A percentile compares a stretch with the other conserved stretches of the same genome.
These are phyloP conservation scores for Cyberlindnera meyerae DNA, from an alignment of 805 yeast genomes.

Conservation along the genomic window DNA sequence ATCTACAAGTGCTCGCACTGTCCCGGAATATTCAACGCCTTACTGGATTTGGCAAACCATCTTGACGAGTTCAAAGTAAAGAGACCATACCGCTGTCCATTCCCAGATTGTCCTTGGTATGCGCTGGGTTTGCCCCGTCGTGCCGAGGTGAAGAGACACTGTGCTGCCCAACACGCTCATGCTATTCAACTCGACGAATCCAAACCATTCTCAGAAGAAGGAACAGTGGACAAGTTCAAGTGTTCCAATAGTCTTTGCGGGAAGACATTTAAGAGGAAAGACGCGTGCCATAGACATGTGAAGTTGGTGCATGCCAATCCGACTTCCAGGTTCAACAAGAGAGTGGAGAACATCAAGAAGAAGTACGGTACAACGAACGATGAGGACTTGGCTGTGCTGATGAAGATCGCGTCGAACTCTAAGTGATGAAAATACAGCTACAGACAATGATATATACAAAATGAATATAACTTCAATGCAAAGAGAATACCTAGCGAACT, in stretches of 20 bases:
- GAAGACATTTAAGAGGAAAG: constrained; percentile 46
- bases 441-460: too few relatives aligned
- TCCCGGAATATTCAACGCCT: constrained; percentile 32
- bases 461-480: too few relatives aligned
- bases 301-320: constrained; percentile 43
- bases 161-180: constrained; percentile 39
- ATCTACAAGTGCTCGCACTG: constrained; percentile 46
- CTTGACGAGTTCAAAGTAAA: constrained; percentile 36
- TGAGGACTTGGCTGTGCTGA: constrained; percentile 3
- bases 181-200: constrained; percentile 2
- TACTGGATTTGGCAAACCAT: constrained; percentile 38
- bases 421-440: neutral
- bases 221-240: constrained; percentile 7
- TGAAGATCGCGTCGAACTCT: neutral
- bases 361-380: constrained; percentile 8
- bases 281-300: constrained; percentile 49
- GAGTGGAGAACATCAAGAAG: constrained; percentile 14
- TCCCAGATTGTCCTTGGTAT: constrained; percentile 43
- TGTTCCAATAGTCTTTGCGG: constrained; percentile 38
- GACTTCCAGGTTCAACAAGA: constrained; percentile 36
- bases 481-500: too few relatives aligned
- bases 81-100: constrained; percentile 42
- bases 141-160: constrained; percentile 46
- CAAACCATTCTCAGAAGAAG: neutral
- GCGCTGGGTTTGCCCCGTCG: constrained; percentile 44